A percentile compares a stretch with the other conserved stretches of the same genome.
phyloP scores from a whole-genome alignment of 108 stramenopile species.

The Nannochloropsis gaditana region DNA sequence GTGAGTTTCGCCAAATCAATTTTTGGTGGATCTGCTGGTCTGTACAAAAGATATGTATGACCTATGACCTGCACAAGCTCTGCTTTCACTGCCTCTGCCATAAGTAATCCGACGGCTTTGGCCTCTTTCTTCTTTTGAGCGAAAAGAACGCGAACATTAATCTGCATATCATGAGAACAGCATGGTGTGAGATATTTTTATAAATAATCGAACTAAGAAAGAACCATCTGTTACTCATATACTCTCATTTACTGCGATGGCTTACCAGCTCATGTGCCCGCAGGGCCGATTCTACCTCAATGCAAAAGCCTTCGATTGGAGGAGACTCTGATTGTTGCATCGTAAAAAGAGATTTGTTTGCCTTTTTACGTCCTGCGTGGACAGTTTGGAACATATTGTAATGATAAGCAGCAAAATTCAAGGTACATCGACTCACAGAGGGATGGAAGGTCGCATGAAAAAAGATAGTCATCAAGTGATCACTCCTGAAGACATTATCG shows the following conservation, averaged over 20 bases:
- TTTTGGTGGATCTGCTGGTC: neutral
- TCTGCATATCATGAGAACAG: neutral
- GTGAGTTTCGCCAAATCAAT: neutral
- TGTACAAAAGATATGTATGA: constrained; percentile 2
- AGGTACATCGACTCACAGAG: too few relatives aligned
- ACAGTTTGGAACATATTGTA: too few relatives aligned
- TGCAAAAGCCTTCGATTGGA: neutral
- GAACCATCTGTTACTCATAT: too few relatives aligned
- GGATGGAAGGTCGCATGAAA: too few relatives aligned
- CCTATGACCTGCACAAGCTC: constrained; percentile 1
- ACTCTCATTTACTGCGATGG: too few relatives aligned
- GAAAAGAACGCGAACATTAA: constrained; percentile 13
- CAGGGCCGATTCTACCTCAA: neutral
- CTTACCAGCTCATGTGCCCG: neutral
- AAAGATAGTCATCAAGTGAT: too few relatives aligned
- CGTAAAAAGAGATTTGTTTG: neutral
- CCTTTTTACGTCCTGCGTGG: neutral
- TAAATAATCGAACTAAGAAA: too few relatives aligned
- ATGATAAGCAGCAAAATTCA: too few relatives aligned
- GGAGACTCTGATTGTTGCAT: neutral
- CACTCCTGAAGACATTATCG: too few relatives aligned
- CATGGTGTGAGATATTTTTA: too few relatives aligned
- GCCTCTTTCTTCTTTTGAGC: constrained; percentile 2
- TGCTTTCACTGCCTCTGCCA: constrained; percentile 2
- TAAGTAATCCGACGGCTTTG: neutral